These are phyloP conservation scores for Crotalaria pallida DNA, from an alignment of 306 rosid species.

Conservation along the genomic window DNA sequence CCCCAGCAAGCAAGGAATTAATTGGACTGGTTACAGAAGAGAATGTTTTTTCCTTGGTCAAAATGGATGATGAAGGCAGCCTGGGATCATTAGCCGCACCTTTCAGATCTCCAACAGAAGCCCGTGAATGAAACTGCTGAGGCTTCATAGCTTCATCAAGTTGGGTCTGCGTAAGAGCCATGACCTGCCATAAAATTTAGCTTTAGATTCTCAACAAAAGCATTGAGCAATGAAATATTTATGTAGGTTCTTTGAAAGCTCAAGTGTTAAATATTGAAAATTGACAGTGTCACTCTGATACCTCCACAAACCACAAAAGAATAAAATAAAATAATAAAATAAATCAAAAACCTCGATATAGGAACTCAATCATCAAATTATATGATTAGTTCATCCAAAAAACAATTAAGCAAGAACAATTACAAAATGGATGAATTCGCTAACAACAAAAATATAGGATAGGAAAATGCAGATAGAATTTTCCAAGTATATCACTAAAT, in stretches of 20 bases:
- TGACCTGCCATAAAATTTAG: conserved; percentile 52
- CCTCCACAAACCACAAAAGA: too few relatives aligned
- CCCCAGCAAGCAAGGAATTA: conserved; percentile 94
- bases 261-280: not conserved
- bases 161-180: conserved; percentile 85
- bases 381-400: not conserved
- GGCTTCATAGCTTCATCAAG: conserved; percentile 96
- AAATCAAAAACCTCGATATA: too few relatives aligned
- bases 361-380: not conserved
- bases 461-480: not conserved
- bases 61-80: conserved; percentile 63
- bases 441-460: not conserved
- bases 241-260: not conserved
- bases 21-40: conserved; percentile 71
- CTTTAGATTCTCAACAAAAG: conserved; percentile 11
- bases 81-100: conserved; percentile 50
- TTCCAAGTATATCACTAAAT: not conserved
- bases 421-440: not conserved
- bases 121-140: conserved; percentile 68
- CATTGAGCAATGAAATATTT: not conserved
- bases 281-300: too few relatives aligned
- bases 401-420: not conserved
- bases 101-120: conserved; percentile 50
- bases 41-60: conserved; percentile 62
- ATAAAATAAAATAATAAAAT: too few relatives aligned